Percentiles rank a stretch among this genome's conserved stretches.
phyloP scores from a whole-genome alignment of 805 yeast species.

The Kazachstania viticola region DNA sequence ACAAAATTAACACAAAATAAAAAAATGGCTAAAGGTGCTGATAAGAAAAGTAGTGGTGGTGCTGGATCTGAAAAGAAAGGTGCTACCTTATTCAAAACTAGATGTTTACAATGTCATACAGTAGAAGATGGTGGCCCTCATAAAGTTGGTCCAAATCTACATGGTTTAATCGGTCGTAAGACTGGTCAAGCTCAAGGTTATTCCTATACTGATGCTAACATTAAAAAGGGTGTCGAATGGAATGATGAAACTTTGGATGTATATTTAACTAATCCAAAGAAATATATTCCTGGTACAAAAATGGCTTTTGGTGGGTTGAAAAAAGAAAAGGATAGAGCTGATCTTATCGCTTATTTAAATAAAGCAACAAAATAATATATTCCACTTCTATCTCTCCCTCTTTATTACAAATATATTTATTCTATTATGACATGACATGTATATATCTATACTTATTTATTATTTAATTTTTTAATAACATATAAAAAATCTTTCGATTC shows the following conservation, averaged over 20 bases:
- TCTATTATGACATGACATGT: too few relatives aligned
- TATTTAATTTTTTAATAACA: too few relatives aligned
- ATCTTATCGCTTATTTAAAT: constrained; percentile 76
- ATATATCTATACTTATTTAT: too few relatives aligned
- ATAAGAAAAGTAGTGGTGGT: too few relatives aligned
- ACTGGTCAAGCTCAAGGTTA: constrained; percentile 89
- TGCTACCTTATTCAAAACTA: constrained; percentile 95
- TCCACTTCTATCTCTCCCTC: not conserved
- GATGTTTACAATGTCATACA: constrained; percentile 99
- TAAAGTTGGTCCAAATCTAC: constrained; percentile 98
- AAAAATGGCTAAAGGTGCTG: too few relatives aligned
- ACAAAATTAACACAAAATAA: too few relatives aligned
- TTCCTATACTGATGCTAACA: constrained; percentile 97
- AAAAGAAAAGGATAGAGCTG: constrained; percentile 98
- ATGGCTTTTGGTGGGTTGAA: constrained; percentile 99
- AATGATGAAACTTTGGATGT: constrained; percentile 77
- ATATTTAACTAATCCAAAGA: constrained; percentile 99
- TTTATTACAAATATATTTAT: not conserved
- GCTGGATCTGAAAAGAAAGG: constrained; percentile 78
- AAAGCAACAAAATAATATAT: constrained; percentile 36
- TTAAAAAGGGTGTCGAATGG: constrained; percentile 90
- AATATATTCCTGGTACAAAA: constrained; percentile 99
- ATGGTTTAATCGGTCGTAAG: constrained; percentile 86
- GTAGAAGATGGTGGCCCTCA: constrained; percentile 90
- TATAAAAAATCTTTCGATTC: not conserved